These are phyloP conservation scores for Globisporangium cederbergense DNA, from an alignment of 352 stramenopile species.

Conservation along the genomic window DNA sequence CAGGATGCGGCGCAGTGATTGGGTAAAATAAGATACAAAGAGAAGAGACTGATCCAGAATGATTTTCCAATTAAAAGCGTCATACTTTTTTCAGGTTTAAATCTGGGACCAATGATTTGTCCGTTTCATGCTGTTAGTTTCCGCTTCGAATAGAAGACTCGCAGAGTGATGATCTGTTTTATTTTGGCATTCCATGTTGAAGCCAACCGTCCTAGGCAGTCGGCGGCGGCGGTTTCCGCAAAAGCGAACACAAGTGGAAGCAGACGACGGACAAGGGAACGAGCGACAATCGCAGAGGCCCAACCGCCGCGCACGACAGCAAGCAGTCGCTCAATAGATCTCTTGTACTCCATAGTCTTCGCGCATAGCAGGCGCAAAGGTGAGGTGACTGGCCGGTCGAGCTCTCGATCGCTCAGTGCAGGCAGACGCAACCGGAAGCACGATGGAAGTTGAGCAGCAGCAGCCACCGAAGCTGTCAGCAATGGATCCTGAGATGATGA, in stretches of 20 bases:
- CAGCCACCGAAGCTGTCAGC: neutral
- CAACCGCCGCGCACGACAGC: constrained; percentile 1
- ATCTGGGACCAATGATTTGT: neutral
- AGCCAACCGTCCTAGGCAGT: neutral
- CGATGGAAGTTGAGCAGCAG: constrained; percentile 9
- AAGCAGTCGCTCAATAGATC: neutral
- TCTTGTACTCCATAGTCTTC: neutral
- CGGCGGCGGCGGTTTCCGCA: neutral
- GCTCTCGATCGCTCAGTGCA: neutral
- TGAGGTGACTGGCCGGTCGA: neutral
- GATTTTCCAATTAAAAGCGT: neutral
- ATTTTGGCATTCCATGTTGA: neutral
- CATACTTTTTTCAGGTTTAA: neutral
- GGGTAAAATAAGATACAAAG: neutral
- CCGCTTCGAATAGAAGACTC: constrained; percentile 3
- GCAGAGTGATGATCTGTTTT: constrained; percentile 4
- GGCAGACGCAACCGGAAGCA: neutral
- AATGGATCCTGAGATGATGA: neutral
- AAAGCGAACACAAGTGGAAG: neutral
- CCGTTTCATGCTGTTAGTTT: neutral
- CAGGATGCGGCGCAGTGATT: neutral
- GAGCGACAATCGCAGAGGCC: neutral
- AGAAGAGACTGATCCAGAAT: neutral
- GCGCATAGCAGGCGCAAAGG: neutral
- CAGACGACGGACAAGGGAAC: neutral